Evolutionary conservation across 1,139 yeast species (phyloP), one percentile per base, ranked within the genome.

Genomic region (Blastobotrys petasosporus): DNA sequence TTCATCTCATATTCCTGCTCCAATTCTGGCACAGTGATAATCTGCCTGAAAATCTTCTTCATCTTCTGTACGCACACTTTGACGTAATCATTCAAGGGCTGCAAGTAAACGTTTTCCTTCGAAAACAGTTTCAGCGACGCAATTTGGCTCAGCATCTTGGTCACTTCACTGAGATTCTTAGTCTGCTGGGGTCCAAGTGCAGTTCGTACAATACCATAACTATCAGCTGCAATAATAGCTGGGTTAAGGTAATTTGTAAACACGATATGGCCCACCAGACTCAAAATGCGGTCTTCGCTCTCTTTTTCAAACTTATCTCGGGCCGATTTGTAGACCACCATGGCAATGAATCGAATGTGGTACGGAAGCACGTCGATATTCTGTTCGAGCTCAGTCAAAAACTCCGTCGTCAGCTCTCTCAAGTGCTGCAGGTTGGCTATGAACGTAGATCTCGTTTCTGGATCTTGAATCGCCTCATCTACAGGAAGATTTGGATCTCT

Each of bases 31-130:
- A 82, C 76, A 46, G 76, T 70, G 41, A 84, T 75, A 25, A 85
- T 60, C 32, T 69, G 63, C 37, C 60, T 61, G 41, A 83, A 67
- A 7, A 80, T 62, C 1, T 64, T 59, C 38, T 73, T 66, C 46
- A 78, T 71, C 8, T 71, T 64, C 4, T 72, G 79, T n/a, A 68
- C 64, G 1, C 79, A 71, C 9, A 75, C 67, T 37, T 67, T 68
- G 40, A 87, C 73, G 56, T 78, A 85, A 41, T 84, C 92, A 60
- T 85, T 85, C 59, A 87, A 71, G 1, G 95, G 95, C 57, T 84
- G 88, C 56, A 85, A 67, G 61, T 79, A 87, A 45, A 82, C 77
- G 54, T 84, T 82, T 41, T 75, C 79, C 1, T 62, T 52, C 2
- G 73, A 71, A 65, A 87, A 87, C 2, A 84, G 77, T 51, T 75